Evolutionary conservation across 306 rosid species (phyloP).

Genomic region (Mucuna pruriens): DNA sequence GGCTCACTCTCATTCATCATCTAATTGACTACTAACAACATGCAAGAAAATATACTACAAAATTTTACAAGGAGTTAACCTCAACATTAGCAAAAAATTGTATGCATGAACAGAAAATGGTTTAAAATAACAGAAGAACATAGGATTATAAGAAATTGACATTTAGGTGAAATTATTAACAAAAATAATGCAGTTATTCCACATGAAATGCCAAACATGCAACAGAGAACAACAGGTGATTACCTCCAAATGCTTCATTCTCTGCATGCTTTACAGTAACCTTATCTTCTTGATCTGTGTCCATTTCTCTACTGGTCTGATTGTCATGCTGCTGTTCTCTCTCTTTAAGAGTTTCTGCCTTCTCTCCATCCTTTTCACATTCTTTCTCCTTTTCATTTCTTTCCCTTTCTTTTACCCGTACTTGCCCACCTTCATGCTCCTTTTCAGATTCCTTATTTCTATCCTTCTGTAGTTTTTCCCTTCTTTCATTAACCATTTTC

Average conservation of each 20-base stretch:
- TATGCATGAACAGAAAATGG: conserved; percentile 27
- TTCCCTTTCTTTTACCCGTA: conserved; percentile 28
- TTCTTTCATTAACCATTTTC: conserved; percentile 74
- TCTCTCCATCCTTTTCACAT: conserved; percentile 51
- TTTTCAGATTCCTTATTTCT: conserved; percentile 61
- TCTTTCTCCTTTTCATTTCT: neutral
- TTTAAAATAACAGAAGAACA: neutral
- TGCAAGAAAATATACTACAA: conserved; percentile 1
- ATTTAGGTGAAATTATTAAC: neutral
- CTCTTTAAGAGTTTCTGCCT: conserved; percentile 62
- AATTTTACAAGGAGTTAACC: neutral
- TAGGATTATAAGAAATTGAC: neutral
- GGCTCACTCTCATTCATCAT: neutral
- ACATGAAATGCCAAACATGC: conserved; percentile 21
- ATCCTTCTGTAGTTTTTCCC: conserved; percentile 64
- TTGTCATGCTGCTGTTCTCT: conserved; percentile 53
- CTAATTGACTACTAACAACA: neutral
- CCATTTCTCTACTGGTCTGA: conserved; percentile 32
- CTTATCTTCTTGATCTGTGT: conserved; percentile 38
- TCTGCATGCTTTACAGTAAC: conserved; percentile 35
- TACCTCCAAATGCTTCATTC: conserved; percentile 41
- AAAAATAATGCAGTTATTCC: neutral
- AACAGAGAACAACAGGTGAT: conserved; percentile 18
- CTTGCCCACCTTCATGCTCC: conserved; percentile 67
- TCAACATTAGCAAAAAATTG: neutral